phyloP scores from a whole-genome alignment of 2,329 filamentous ascomycete genomes.

The Trichophyton equinum region DNA sequence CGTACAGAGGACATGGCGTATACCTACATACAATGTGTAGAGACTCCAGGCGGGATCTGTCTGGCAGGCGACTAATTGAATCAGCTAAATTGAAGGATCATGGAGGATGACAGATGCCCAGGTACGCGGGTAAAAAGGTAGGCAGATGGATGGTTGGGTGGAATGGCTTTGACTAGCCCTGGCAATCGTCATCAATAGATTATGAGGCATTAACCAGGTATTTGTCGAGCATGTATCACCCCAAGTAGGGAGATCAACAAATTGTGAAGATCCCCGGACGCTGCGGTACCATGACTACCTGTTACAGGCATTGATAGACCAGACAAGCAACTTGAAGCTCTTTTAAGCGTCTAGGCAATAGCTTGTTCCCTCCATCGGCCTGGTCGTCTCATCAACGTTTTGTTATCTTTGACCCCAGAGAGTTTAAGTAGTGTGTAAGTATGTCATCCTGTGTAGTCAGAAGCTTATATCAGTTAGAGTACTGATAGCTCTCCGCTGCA shows the following conservation, averaged over 20 bases:
- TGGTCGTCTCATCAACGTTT: background rate
- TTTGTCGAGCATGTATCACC: background rate
- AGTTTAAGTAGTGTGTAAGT: background rate
- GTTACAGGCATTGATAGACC: background rate
- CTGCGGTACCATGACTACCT: background rate
- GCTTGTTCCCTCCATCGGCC: background rate
- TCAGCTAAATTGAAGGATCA: background rate
- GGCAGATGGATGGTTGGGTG: background rate
- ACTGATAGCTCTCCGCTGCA: slow-evolving; percentile 2
- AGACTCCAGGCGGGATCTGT: background rate
- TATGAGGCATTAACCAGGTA: background rate
- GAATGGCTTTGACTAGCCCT: background rate
- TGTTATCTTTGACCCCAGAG: background rate
- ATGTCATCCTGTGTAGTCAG: background rate
- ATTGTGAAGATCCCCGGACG: background rate
- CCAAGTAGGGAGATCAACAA: background rate
- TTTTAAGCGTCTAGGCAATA: background rate
- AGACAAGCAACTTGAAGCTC: background rate
- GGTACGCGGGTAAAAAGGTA: background rate
- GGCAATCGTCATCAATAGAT: background rate
- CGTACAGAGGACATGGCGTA: background rate
- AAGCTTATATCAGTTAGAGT: slow-evolving; percentile 1
- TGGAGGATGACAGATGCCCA: background rate
- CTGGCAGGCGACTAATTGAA: background rate
- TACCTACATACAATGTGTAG: background rate